Base-by-base conservation (phyloP, 345 rosid genomes). In the Iberis pinnata region DNA sequence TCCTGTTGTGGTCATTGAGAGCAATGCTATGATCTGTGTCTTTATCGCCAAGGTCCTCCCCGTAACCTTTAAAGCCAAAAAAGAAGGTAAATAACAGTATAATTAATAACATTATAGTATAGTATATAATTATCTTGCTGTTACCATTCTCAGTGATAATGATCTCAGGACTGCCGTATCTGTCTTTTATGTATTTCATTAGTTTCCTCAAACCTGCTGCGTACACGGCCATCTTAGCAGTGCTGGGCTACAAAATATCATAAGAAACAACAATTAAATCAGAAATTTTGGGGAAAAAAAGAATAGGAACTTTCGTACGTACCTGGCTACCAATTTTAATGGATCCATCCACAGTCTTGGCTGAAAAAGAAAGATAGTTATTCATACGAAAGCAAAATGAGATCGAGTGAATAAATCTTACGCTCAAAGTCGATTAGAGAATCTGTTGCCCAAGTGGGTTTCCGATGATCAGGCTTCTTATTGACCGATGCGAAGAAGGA, bases 161-260 rank as follows among this genome's bases (percentile, higher is more conserved):
- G n/a, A n/a, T n/a, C n/a, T n/a, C 56, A 11, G 84, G 77, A 18
- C 45, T 60, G 6, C 52, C 43, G 49, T 76, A 79, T 26, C 27
- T 54, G 18, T 58, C 58, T 29, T 74, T 72, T 4, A 67, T 64
- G 43, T 76, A 76, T 27, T 55, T 61, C 20, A 77, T 1, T 19
- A 79, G 69, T 42, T 70, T 39, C 47, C 64, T 48, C 8, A 79
- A 37, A 18, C 81, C 81, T 31, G 18, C 22, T 3, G 84, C 79
- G 51, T 76, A 74, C 6, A 70, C 60, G 27, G 55, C 61, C 37
- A 73, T 48, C 72, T 73, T 71, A 15, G 11, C 49, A 15, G 75
- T 64, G 37, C 1, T 60, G 7, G 78, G 67, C 77, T 76, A 67
- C 45, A 57, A 53, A 44, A 46, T n/a, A 26, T 0, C 29, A 26